phyloP scores from a whole-genome alignment of 305 asterid species.

The Solanum hybrid region DNA sequence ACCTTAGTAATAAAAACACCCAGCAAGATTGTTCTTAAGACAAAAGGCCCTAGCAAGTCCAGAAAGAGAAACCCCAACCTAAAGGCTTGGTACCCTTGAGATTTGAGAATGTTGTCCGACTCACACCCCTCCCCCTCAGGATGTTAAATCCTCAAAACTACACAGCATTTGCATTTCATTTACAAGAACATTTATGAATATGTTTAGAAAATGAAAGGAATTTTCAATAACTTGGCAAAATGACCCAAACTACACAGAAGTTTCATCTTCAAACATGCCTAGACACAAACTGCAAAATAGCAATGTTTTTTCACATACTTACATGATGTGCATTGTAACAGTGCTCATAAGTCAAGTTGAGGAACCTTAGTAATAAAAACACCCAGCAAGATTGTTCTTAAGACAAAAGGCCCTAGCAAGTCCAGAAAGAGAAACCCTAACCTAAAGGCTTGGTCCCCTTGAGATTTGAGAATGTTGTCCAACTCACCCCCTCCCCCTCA shows the following conservation, averaged over 20 bases:
- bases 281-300: neutral
- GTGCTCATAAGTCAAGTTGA: neutral
- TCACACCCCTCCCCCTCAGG: neutral
- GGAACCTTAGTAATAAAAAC: neutral
- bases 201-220: neutral
- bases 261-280: neutral
- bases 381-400: neutral
- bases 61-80: neutral
- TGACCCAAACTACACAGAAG: neutral
- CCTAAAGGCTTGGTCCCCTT: neutral
- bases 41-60: neutral
- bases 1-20: neutral
- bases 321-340: neutral
- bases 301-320: neutral
- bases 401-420: neutral
- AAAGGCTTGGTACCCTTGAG: neutral
- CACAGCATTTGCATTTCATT: neutral
- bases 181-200: neutral
- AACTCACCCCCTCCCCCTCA: neutral
- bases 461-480: neutral
- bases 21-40: neutral
- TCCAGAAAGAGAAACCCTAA: neutral
- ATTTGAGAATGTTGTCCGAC: neutral
- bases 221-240: neutral
- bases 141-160: neutral